Conservation (phyloP, 768 basidiomycete species). For the Collybia sp. region DNA sequence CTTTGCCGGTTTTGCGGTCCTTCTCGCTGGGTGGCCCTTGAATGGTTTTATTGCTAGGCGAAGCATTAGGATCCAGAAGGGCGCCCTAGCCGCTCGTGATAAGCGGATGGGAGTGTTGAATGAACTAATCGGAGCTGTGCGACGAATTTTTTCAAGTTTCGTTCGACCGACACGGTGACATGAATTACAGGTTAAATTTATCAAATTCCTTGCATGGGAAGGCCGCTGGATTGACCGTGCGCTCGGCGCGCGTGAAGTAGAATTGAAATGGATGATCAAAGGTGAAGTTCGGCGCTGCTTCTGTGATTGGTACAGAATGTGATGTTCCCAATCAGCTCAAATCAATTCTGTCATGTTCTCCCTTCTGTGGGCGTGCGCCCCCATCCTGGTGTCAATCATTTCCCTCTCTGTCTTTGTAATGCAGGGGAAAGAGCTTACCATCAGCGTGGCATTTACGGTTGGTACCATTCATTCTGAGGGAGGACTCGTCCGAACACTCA, state of each 20-base stretch:
- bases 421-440: conserved; percentile 69
- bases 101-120: conserved; percentile 75
- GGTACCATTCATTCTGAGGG: conserved; percentile 12
- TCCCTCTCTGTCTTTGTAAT: conserved; percentile 74
- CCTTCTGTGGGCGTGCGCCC: conserved; percentile 69
- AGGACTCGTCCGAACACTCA: not conserved
- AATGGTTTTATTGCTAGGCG: conserved; percentile 63
- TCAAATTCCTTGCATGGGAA: conserved; percentile 85
- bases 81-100: conserved; percentile 57
- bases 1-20: conserved; percentile 70
- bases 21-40: conserved; percentile 64
- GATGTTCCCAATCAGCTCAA: conserved; percentile 37
- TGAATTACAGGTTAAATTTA: conserved; percentile 53
- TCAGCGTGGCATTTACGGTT: conserved; percentile 82
- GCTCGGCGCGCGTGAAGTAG: conserved; percentile 57
- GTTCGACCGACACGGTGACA: not conserved
- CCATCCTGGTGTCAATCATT: conserved; percentile 75
- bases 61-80: conserved; percentile 57
- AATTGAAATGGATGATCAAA: conserved; percentile 78
- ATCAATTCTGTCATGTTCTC: conserved; percentile 71
- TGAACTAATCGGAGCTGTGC: conserved; percentile 67
- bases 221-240: conserved; percentile 68
- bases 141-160: conserved; percentile 10
- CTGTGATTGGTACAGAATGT: not conserved
- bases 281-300: conserved; percentile 25